These are phyloP conservation scores for Jaltomata sinuosa DNA, from an alignment of 257 asterid species.

Conservation along the genomic window DNA sequence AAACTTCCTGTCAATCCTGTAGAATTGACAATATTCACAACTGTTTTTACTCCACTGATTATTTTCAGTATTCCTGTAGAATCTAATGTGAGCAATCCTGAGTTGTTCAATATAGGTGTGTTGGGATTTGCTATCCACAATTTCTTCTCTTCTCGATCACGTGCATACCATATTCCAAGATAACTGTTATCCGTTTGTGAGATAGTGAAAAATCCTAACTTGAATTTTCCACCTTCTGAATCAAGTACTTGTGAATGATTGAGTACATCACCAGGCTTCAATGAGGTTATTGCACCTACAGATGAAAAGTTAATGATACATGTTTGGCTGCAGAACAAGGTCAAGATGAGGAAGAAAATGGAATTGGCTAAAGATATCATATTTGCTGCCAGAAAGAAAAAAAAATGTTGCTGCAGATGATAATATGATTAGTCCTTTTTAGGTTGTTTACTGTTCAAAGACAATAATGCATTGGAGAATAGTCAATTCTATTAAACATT, in stretches of 20 bases:
- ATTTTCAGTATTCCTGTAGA: not conserved
- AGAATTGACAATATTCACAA: not conserved
- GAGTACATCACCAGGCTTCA: not conserved
- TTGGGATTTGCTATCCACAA: not conserved
- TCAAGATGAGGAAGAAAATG: not conserved
- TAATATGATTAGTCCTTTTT: not conserved
- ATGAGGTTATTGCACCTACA: not conserved
- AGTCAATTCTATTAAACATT: not conserved
- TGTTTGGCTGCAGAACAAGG: not conserved
- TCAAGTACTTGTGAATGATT: not conserved
- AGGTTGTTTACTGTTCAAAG: not conserved
- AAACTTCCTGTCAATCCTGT: not conserved
- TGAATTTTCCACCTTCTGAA: not conserved
- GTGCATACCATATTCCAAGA: constrained; percentile 1
- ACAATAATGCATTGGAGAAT: not conserved
- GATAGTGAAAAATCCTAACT: not conserved
- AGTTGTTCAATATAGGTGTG: not conserved
- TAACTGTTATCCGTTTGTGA: not conserved
- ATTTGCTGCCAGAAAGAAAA: not conserved
- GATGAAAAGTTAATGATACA: not conserved
- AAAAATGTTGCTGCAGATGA: not conserved
- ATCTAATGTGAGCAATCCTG: not conserved
- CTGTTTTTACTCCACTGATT: not conserved
- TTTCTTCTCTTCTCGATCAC: not conserved
- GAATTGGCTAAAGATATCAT: not conserved